Conservation (phyloP, 306 rosid species). For the Geum urbanum region DNA sequence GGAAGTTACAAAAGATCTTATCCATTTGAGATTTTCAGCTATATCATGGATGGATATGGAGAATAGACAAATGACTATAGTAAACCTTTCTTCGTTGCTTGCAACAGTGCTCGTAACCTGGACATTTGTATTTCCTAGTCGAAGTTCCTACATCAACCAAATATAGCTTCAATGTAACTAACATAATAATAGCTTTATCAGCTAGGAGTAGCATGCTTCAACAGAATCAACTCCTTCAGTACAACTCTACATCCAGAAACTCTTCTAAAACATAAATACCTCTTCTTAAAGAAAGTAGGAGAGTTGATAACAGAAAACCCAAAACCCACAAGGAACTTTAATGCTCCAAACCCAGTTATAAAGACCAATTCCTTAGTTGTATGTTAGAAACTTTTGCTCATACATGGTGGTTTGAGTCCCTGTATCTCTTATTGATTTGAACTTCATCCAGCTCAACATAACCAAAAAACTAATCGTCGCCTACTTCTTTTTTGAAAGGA, state of each 20-base stretch:
- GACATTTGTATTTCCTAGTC: constrained; percentile 46
- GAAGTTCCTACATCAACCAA: constrained; percentile 14
- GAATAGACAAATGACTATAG: neutral
- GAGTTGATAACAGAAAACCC: neutral
- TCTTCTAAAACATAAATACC: neutral
- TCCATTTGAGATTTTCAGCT: neutral
- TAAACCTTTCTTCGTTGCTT: constrained; percentile 78
- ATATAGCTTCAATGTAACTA: neutral
- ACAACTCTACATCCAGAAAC: neutral
- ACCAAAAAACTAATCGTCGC: neutral
- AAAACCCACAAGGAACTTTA: constrained; percentile 1
- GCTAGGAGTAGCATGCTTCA: neutral
- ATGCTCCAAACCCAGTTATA: neutral
- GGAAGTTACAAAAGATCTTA: neutral
- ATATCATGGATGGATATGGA: neutral
- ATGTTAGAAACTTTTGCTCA: neutral
- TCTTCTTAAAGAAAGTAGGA: neutral
- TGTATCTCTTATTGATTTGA: neutral
- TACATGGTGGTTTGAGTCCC: neutral
- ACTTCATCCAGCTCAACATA: constrained; percentile 2
- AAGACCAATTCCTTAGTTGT: neutral
- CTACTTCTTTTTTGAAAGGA: too few species aligned
- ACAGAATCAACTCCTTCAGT: neutral
- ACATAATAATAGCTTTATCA: neutral
- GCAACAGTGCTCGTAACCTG: constrained; percentile 60